Base-by-base conservation (phyloP, 768 basidiomycete genomes). In the Tephrocybe sp. region DNA sequence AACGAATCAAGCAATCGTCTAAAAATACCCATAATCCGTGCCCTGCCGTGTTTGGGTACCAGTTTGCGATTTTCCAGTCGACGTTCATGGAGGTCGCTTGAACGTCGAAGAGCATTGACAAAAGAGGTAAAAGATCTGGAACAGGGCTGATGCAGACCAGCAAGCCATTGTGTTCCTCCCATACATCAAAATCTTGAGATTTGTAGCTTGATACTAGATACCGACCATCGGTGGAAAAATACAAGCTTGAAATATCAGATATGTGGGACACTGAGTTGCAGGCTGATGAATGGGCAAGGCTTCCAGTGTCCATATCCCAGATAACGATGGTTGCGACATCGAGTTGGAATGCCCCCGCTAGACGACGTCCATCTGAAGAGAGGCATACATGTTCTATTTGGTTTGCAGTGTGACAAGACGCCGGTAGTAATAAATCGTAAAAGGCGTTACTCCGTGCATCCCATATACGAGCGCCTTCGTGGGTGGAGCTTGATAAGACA, bases 1-100 rank as follows among this genome's bases (percentile, higher is more conserved):
- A 26, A 7, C 39, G 39, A 40, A 40, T 19, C 4, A 19, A 31
- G 12, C 42, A 42, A 26, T 32, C 12, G 5, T 26, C 42, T 17
- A 51, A 10, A n/a, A 51, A 51, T 10, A 14, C 49, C 49, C 49
- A 51, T 22, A 51, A 23, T 6, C 49, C 49, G 35, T n/a, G 19
- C 5, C 13, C 17, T 16, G 41, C 9, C 3, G 13, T 12, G 14
- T 10, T 34, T 19, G 42, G 22, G 20, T 20, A 44, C 49, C 49
- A 51, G 5, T 22, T 11, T 38, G 42, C 42, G 9, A 32, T 39
- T 19, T 32, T 19, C 4, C 38, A 16, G 16, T 31, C 22, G 20
- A 33, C 17, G n/a, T 1, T 10, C 5, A 10, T 10, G 19, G n/a
- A n/a, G 1, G 30, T n/a, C 31, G 30, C 31, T 32, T 31, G 26